These are phyloP conservation scores for Hypholoma sublateritium DNA, from an alignment of 768 basidiomycete species.

Conservation along the genomic window DNA sequence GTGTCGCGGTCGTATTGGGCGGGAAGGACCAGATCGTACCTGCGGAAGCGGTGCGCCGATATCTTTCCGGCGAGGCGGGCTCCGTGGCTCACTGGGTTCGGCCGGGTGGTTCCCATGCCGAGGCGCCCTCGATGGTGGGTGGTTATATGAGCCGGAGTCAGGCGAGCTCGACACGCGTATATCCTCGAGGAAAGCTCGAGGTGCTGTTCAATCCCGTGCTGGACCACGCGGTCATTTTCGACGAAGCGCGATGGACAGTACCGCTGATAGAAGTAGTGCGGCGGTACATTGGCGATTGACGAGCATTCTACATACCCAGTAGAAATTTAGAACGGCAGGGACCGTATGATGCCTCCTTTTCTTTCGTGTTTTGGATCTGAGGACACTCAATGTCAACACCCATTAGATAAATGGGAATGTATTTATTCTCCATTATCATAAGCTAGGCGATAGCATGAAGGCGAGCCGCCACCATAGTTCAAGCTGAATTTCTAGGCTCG, in stretches of 20 bases:
- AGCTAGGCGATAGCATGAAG: too few species aligned
- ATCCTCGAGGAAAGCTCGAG: constrained; percentile 20
- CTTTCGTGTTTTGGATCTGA: too few species aligned
- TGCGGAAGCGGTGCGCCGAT: constrained; percentile 30
- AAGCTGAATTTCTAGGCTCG: too few species aligned
- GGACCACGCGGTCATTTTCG: constrained; percentile 44
- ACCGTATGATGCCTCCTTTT: too few species aligned
- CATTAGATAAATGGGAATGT: too few species aligned
- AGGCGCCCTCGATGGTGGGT: not conserved
- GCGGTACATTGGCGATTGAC: constrained; percentile 17
- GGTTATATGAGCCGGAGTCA: not conserved
- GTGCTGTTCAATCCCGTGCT: constrained; percentile 36
- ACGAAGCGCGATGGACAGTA: constrained; percentile 27
- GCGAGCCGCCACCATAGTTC: too few species aligned
- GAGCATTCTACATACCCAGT: too few species aligned
- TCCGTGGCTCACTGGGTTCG: not conserved
- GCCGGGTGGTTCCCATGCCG: not conserved
- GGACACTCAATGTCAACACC: too few species aligned
- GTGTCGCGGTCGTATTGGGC: constrained; percentile 34
- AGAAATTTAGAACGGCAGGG: too few species aligned
- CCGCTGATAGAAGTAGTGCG: constrained; percentile 29
- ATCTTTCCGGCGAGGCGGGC: constrained; percentile 30
- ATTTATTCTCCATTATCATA: too few species aligned
- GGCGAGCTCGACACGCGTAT: not conserved
- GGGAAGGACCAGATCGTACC: constrained; percentile 43